These are phyloP conservation scores for Xylariales sp. DNA, from an alignment of 2,329 filamentous ascomycete genomes.

Conservation along the genomic window DNA sequence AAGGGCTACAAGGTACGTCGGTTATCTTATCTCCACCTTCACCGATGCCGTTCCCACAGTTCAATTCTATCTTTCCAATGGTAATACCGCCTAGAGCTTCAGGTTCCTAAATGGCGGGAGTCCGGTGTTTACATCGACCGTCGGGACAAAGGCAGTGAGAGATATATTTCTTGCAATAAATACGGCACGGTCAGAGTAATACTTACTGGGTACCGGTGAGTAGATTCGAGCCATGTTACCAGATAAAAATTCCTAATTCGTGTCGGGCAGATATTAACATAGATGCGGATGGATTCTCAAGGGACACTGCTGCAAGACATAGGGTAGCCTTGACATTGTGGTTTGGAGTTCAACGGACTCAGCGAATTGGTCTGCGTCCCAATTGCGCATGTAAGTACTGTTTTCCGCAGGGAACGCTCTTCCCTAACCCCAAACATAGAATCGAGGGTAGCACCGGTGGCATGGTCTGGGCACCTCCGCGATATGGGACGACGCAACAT, in stretches of 20 bases:
- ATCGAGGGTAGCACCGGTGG: no score
- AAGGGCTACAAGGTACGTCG: slow-evolving; percentile 20
- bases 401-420: slow-evolving; percentile 31
- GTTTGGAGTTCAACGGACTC: slow-evolving; percentile 32
- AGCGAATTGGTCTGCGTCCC: slow-evolving; percentile 28
- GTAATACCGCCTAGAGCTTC: slow-evolving; percentile 26
- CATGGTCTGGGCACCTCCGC: slow-evolving; percentile 34
- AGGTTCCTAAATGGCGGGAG: slow-evolving; percentile 27
- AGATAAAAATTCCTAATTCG: neutral
- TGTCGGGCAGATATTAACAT: slow-evolving; percentile 32
- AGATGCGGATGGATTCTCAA: slow-evolving; percentile 28
- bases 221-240: no score
- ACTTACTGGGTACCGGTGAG: slow-evolving; percentile 30
- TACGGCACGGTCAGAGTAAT: slow-evolving; percentile 28
- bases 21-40: slow-evolving; percentile 33
- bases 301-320: slow-evolving; percentile 29
- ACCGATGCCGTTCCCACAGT: slow-evolving; percentile 27
- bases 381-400: slow-evolving; percentile 24
- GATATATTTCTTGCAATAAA: slow-evolving; percentile 31
- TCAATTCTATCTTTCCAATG: slow-evolving; percentile 29
- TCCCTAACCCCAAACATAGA: no score
- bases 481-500: slow-evolving; percentile 29
- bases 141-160: slow-evolving; percentile 29
- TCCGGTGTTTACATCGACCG: slow-evolving; percentile 27
- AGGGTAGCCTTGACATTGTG: slow-evolving; percentile 31